Evolutionary conservation across 768 basidiomycete genomes (phyloP).

Genomic region (Leucosporidium scottii): DNA sequence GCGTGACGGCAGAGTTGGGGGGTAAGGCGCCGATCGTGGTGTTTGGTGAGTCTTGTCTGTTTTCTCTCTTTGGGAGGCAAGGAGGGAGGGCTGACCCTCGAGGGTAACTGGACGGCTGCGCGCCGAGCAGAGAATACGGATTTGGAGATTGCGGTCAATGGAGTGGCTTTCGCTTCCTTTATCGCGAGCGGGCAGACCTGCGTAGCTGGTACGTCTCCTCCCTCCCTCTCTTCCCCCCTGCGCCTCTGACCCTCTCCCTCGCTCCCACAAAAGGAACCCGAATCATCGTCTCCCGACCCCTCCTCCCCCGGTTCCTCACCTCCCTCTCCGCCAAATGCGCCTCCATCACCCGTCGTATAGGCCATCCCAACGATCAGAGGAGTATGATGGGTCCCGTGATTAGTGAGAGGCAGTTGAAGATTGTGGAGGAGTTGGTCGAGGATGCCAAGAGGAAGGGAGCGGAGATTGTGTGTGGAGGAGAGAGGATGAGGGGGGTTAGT

Average conservation of each 20-base stretch:
- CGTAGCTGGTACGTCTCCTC: constrained; percentile 8
- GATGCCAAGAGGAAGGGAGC: constrained; percentile 48
- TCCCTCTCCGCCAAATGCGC: constrained; percentile 18
- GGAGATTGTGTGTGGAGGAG: constrained; percentile 57
- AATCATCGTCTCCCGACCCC: constrained; percentile 15
- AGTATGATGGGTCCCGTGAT: constrained; percentile 69
- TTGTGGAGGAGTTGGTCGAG: constrained; percentile 55
- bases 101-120: too few species aligned
- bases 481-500: constrained; percentile 58
- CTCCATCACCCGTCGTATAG: constrained; percentile 19
- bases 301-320: constrained; percentile 9
- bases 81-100: too few species aligned
- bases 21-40: constrained; percentile 66
- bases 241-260: neutral
- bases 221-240: neutral
- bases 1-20: constrained; percentile 76
- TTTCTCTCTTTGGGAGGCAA: too few species aligned
- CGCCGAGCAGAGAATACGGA: constrained; percentile 56
- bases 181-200: constrained; percentile 64
- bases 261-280: constrained; percentile 5
- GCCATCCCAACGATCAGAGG: constrained; percentile 49
- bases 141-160: constrained; percentile 65
- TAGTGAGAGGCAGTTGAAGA: constrained; percentile 55
- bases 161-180: constrained; percentile 73
- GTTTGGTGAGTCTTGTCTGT: constrained; percentile 50